phyloP scores from a whole-genome alignment of 2,329 filamentous ascomycete species.

The Seiridium cupressi region DNA sequence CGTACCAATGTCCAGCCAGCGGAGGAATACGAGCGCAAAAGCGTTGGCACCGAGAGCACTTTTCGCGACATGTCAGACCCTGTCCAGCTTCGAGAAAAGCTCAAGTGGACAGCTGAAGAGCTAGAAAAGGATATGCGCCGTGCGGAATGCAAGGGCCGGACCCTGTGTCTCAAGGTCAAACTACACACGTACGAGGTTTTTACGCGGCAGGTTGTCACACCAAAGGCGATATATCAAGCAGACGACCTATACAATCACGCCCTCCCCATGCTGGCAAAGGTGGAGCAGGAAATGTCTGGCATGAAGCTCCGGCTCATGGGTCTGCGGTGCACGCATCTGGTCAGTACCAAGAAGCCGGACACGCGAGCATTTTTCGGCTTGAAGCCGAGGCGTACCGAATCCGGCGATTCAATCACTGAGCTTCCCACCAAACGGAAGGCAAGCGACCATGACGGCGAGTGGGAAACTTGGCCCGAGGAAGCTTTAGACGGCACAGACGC shows the following conservation, averaged over 20 bases:
- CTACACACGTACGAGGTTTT: conserved; percentile 91
- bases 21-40: conserved; percentile 88
- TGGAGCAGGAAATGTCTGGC: conserved; percentile 78
- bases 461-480: conserved; percentile 69
- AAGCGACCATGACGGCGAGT: conserved; percentile 42
- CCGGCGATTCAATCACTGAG: conserved; percentile 10
- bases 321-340: conserved; percentile 79
- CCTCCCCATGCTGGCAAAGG: conserved; percentile 77
- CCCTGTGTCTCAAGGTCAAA: conserved; percentile 88
- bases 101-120: conserved; percentile 79
- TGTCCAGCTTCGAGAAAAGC: conserved; percentile 68
- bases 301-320: conserved; percentile 86
- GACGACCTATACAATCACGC: conserved; percentile 82
- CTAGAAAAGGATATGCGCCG: conserved; percentile 80
- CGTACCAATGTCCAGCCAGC: conserved; percentile 81
- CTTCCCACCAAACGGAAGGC: conserved; percentile 33
- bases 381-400: conserved; percentile 31
- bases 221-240: conserved; percentile 68
- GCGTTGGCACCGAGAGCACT: conserved; percentile 89
- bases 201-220: conserved; percentile 75
- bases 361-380: conserved; percentile 78
- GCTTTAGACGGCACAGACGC: conserved; percentile 42
- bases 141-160: conserved; percentile 85
- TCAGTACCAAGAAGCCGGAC: conserved; percentile 80
- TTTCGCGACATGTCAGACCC: conserved; percentile 78